Base-by-base conservation (phyloP, 2,329 filamentous ascomycete genomes). In the Coniosporium tulheliwenetii region DNA sequence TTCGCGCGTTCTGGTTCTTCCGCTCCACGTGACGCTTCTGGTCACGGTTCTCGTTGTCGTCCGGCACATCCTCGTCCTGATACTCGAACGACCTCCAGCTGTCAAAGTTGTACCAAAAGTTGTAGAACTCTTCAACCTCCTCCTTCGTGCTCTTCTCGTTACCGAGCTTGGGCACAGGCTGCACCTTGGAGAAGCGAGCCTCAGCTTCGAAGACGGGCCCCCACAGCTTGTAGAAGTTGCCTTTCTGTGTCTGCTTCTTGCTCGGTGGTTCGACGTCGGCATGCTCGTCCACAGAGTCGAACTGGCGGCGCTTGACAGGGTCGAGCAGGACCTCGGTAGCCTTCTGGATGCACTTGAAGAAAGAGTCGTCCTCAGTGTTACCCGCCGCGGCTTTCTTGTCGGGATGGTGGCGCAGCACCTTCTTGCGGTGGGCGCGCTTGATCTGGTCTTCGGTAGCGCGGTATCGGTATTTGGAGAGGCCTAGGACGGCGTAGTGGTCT, bases 331-430 rank as follows among this genome's bases (percentile, higher is more conserved):
- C 75, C 56, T 98, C 91, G 53, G 82, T 89, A 43, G 91, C 91
- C 66, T 95, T 95, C 63, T 98, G 93, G 63, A 98, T 98, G 66
- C 93, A 98, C 75, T 98, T 98, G 81, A 98, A 98, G 73, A 98
- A 98, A 62, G 83, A 85, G 64, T 98, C 91, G 64, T 95, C 89
- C 55, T 96, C 87, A 51, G 77, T 75, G 54, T 77, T 75, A 46
- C 91, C 91, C 38, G 80, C 75, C 26, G 91, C 91, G 12, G 93
- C 91, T 70, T 93, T 93, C 80, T 98, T 98, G 64, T 98, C 91
- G 46, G 91, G 91, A 65, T 98, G 91, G 64, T 98, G 91, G 69
- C 86, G 89, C 50, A 98, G 81, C 49, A 98, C 91, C 81, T 98
- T 98, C 78, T 93, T 95, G 70, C 91, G 85, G 70, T 98, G 89